Percentiles rank a stretch among this genome's conserved stretches.
These are phyloP conservation scores for Cinnamomum chago DNA, from an alignment of 164 flowering plant genomes.

Conservation along the genomic window DNA sequence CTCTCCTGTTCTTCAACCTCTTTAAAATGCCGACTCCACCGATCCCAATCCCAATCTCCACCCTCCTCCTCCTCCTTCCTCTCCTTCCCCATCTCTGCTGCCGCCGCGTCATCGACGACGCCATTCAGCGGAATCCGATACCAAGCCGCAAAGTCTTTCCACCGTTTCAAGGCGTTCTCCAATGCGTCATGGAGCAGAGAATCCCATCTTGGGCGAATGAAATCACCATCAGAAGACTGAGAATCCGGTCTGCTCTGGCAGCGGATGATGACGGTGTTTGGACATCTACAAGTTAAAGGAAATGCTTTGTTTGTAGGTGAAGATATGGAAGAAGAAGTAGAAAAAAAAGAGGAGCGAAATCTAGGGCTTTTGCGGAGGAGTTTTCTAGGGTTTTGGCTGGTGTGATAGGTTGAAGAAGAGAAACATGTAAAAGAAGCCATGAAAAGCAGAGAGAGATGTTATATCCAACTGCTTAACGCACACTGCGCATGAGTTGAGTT, in stretches of 20 bases:
- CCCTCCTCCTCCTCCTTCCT: slow-evolving; percentile 18
- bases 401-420: not conserved
- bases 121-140: slow-evolving; percentile 14
- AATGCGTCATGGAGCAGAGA: slow-evolving; percentile 38
- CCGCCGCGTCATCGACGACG: not conserved
- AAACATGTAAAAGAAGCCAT: slow-evolving; percentile 6
- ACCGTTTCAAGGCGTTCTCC: slow-evolving; percentile 30
- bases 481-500: too few relatives aligned
- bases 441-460: not conserved
- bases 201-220: slow-evolving; percentile 42
- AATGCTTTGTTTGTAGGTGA: not conserved
- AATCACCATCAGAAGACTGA: slow-evolving; percentile 24
- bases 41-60: slow-evolving; percentile 84
- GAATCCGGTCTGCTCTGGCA: slow-evolving; percentile 28
- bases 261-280: slow-evolving; percentile 35
- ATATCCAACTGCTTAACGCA: too few relatives aligned
- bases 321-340: not conserved
- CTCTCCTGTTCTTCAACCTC: slow-evolving; percentile 76
- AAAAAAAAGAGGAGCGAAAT: not conserved
- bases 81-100: not conserved
- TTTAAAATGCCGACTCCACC: slow-evolving; percentile 75
- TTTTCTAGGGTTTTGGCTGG: slow-evolving; percentile 3
- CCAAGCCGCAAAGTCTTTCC: slow-evolving; percentile 40
- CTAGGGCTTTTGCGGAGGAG: not conserved
- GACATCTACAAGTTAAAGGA: slow-evolving; percentile 12